Percentiles rank a stretch among this genome's conserved stretches.
phyloP scores from a whole-genome alignment of 2,329 filamentous ascomycete species.

The Trichoderma sp. region DNA sequence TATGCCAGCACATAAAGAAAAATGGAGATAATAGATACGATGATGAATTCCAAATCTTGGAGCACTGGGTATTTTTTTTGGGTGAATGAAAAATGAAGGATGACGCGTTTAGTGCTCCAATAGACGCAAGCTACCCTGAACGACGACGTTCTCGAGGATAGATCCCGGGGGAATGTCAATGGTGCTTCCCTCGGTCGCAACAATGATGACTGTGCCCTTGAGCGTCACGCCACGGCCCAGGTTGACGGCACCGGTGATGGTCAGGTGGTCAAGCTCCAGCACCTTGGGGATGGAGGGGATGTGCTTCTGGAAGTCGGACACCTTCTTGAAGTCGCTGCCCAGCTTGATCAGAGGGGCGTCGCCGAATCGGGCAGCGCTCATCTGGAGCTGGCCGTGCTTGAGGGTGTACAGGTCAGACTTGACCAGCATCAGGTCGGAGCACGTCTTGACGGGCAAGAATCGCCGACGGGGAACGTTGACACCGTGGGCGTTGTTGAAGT shows the following conservation, averaged over 20 bases:
- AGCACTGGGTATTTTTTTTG: conserved; percentile 17
- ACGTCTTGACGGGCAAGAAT: conserved; percentile 99
- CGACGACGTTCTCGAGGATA: conserved; percentile 96
- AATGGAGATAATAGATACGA: conserved; percentile 16
- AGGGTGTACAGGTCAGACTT: conserved; percentile 99
- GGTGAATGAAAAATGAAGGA: conserved; percentile 6
- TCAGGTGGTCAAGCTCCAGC: conserved; percentile 89
- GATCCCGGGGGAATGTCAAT: conserved; percentile 97
- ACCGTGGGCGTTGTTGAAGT: conserved; percentile 98
- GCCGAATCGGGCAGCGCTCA: conserved; percentile 94
- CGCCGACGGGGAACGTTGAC: conserved; percentile 97
- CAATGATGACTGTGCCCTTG: conserved; percentile 98
- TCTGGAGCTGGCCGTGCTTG: conserved; percentile 96
- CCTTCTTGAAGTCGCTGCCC: conserved; percentile 99
- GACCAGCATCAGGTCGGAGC: conserved; percentile 98
- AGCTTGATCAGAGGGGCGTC: conserved; percentile 98
- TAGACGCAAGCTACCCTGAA: conserved; percentile 87
- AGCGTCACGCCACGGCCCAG: conserved; percentile 91
- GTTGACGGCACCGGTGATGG: conserved; percentile 96
- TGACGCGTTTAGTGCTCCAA: conserved; percentile 56
- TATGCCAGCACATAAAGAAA: conserved; percentile 5
- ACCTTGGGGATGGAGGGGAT: conserved; percentile 88
- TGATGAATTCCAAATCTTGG: conserved; percentile 13
- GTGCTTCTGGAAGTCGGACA: conserved; percentile 90
- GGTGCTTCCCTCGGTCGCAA: conserved; percentile 94